These are phyloP conservation scores for Amanita fuliginea DNA, from an alignment of 768 basidiomycete genomes.

Conservation along the genomic window DNA sequence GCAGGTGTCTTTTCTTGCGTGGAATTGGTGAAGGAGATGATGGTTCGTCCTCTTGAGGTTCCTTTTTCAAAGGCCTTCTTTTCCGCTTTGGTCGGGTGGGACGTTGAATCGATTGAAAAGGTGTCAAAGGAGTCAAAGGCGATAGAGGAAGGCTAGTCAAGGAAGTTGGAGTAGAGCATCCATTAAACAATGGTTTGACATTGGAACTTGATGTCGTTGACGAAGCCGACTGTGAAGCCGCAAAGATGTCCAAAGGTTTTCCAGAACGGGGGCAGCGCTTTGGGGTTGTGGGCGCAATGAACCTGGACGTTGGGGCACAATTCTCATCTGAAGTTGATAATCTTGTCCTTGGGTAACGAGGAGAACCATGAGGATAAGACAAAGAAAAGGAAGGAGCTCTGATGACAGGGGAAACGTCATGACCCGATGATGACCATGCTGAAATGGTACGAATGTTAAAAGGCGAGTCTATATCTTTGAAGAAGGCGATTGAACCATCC, in stretches of 20 bases:
- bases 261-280: neutral
- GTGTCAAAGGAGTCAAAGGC: constrained; percentile 19
- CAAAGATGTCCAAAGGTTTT: neutral
- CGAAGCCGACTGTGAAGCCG: neutral
- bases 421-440: constrained; percentile 9
- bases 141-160: constrained; percentile 10
- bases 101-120: neutral
- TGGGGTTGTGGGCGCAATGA: neutral
- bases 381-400: constrained; percentile 11
- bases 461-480: constrained; percentile 4
- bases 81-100: neutral
- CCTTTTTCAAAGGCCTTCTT: neutral
- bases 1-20: neutral
- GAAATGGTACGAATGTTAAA: neutral
- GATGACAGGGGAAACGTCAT: constrained; percentile 21
- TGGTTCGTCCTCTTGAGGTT: constrained; percentile 4
- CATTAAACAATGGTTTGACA: neutral
- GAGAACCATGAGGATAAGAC: neutral
- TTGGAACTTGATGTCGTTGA: neutral
- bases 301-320: neutral
- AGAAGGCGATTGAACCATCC: constrained; percentile 1
- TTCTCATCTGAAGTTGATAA: neutral
- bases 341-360: neutral
- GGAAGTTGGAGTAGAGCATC: constrained; percentile 2
- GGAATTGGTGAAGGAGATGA: neutral